These are phyloP conservation scores for Multifurca ochricompacta DNA, from an alignment of 768 basidiomycete species.

Conservation along the genomic window DNA sequence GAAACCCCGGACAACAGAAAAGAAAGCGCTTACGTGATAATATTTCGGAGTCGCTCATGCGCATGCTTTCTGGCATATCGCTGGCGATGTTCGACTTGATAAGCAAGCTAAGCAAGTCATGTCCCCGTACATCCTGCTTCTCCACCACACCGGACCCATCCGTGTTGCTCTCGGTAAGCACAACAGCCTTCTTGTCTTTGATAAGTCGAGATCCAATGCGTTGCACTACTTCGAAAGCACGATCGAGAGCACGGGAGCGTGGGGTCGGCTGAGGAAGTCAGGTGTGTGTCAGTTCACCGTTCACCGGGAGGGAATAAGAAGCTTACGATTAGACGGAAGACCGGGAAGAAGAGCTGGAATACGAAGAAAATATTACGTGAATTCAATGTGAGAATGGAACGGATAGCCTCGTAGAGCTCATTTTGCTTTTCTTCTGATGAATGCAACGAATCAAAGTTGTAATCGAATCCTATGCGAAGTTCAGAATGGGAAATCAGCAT, in stretches of 20 bases:
- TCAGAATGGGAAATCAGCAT: not conserved
- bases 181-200: slow-evolving; percentile 39
- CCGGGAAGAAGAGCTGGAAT: slow-evolving; percentile 31
- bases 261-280: slow-evolving; percentile 22
- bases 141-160: slow-evolving; percentile 1
- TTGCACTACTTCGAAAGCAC: slow-evolving; percentile 36
- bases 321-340: slow-evolving; percentile 34
- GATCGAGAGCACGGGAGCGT: slow-evolving; percentile 17
- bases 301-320: not conserved
- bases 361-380: slow-evolving; percentile 25
- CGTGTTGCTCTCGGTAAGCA: slow-evolving; percentile 14
- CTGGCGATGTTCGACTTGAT: slow-evolving; percentile 28
- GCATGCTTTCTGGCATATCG: slow-evolving; percentile 24
- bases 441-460: slow-evolving; percentile 30
- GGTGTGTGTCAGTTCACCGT: not conserved
- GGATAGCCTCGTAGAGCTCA: slow-evolving; percentile 30
- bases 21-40: slow-evolving; percentile 21
- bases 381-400: slow-evolving; percentile 25
- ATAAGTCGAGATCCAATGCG: slow-evolving; percentile 45
- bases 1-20: not conserved
- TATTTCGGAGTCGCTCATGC: slow-evolving; percentile 28
- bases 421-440: slow-evolving; percentile 21
- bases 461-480: slow-evolving; percentile 31
- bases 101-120: slow-evolving; percentile 27
- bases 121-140: slow-evolving; percentile 19